Evolutionary conservation across 176 grass and related monocot genomes (phyloP), one percentile per base, ranked within the genome.

Genomic region (Panicum miliaceum): DNA sequence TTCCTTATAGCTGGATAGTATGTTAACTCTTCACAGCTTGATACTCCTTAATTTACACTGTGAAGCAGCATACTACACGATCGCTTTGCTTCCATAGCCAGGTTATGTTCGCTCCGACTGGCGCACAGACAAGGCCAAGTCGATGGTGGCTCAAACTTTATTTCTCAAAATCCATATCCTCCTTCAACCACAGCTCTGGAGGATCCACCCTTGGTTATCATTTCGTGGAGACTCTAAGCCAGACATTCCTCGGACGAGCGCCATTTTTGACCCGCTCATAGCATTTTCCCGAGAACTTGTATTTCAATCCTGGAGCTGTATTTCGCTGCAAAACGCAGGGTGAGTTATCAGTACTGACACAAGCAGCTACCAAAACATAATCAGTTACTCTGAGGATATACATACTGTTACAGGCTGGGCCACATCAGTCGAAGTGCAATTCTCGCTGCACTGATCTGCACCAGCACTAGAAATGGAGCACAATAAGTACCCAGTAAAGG

Each of bases 281-380:
- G 52, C 76, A 87, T 87, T 84, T 91, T 70, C 89, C 89, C 14
- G 84, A 86, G 57, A 86, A 90, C 72, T 77, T 84, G 76, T 64
- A 70, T 68, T 80, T 64, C 29, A 63, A 25, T 51, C 69, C 76
- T 70, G 76, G 46, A 68, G 20, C 51, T 32, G 68, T 4, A 19
- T 91, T 84, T 53, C 27, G 54, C 81, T 84, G 46, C 36, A 77
- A 82, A 66, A 76, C 36, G 15, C 9, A 35, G 73, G 7, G 16
- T 52, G 10, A 3, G 32, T 64, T 26, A 75, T 6, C 27, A 73
- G 79, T 47, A 73, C 57, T 11, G 23, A 71, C 51, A 20, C 40
- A 15, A 73, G 35, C 45, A 79, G 13, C 35, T 84, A n/a, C 36
- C 43, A 48, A 16, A 35, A 37, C 71, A 19, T 60, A 64, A 56